Conservation (phyloP, 1,139 yeast species). For the Saccharomyces pastorianus region DNA sequence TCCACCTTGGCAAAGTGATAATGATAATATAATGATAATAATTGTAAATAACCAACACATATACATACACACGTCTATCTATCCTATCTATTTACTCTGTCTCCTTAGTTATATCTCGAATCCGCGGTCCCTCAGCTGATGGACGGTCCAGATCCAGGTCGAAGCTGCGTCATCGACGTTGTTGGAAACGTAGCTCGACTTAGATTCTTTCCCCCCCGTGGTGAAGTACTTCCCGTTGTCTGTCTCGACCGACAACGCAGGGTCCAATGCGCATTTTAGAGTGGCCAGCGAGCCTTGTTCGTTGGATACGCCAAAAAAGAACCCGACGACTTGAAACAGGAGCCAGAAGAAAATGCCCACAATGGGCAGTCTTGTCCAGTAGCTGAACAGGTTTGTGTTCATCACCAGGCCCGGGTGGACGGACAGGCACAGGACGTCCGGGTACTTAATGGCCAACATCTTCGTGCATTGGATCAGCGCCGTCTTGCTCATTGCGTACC, state of each 20-base stretch:
- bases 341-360: conserved; percentile 68
- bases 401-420: conserved; percentile 85
- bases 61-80: too few relatives aligned
- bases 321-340: conserved; percentile 58
- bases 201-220: conserved; percentile 48
- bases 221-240: conserved; percentile 65
- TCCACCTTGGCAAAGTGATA: not conserved
- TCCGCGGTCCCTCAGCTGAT: conserved; percentile 50
- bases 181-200: conserved; percentile 51
- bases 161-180: conserved; percentile 57
- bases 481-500: conserved; percentile 74
- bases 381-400: conserved; percentile 66
- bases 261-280: conserved; percentile 55
- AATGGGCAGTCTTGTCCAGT: conserved; percentile 71
- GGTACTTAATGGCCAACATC: conserved; percentile 57
- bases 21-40: too few relatives aligned
- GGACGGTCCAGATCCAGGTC: conserved; percentile 81
- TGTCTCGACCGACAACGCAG: conserved; percentile 40
- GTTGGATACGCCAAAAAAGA: conserved; percentile 58
- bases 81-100: not conserved
- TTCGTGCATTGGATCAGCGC: conserved; percentile 72
- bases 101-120: conserved; percentile 18
- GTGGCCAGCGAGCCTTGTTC: conserved; percentile 69
- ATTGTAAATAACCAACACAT: too few relatives aligned
- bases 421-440: conserved; percentile 53